Conservation (phyloP, 108 stramenopile species). For the Epithemia pelagica region DNA sequence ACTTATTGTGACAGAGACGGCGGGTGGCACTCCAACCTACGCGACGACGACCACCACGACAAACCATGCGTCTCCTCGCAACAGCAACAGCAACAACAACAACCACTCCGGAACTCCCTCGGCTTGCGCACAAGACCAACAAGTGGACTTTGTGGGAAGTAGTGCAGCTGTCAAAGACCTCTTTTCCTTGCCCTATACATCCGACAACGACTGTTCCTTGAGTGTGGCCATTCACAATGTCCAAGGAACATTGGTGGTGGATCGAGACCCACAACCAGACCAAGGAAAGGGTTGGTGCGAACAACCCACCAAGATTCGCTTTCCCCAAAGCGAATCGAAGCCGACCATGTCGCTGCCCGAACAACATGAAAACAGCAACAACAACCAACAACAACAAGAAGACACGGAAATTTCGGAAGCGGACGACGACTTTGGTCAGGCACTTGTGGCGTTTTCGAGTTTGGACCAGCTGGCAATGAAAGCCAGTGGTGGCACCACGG, state of each 20-base stretch:
- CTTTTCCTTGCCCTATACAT: conserved; percentile 60
- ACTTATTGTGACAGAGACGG: background rate
- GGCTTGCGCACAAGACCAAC: background rate
- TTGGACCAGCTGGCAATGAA: background rate
- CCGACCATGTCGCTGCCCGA: too few species aligned
- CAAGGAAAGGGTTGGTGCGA: background rate
- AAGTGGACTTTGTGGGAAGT: conserved; percentile 68
- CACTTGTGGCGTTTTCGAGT: background rate
- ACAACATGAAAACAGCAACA: too few species aligned
- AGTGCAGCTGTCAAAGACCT: conserved; percentile 56
- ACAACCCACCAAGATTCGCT: background rate
- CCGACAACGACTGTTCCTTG: conserved; percentile 24
- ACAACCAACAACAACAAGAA: too few species aligned
- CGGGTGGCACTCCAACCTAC: background rate
- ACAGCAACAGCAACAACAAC: too few species aligned
- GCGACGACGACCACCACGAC: background rate
- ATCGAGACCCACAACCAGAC: conserved; percentile 26
- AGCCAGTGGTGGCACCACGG: background rate
- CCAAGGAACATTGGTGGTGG: conserved; percentile 66
- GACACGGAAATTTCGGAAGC: background rate
- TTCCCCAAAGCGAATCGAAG: too few species aligned
- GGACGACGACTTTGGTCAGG: background rate
- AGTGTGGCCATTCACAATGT: conserved; percentile 72
- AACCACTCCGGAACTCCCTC: too few species aligned
- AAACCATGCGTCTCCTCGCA: background rate